A percentile compares a stretch with the other conserved stretches of the same genome.
phyloP scores from a whole-genome alignment of 768 basidiomycete genomes.

The Paxillus ammoniavirescens region DNA sequence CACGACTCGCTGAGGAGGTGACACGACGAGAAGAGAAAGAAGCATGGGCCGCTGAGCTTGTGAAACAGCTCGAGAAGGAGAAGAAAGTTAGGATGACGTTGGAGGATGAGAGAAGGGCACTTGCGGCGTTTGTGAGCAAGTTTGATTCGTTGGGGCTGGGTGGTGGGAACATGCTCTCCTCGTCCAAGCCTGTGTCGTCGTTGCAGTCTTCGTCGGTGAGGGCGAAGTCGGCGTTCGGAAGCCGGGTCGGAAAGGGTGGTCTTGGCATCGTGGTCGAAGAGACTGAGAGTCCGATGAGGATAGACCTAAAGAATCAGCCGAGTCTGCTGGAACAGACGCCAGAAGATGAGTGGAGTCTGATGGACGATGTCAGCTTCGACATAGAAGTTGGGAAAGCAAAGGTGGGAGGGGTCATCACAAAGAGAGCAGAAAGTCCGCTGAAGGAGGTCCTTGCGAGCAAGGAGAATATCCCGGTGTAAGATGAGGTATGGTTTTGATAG shows the following conservation, averaged over 20 bases:
- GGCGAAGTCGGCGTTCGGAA: conserved; percentile 51
- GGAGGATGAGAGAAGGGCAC: conserved; percentile 75
- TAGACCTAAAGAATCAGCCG: conserved; percentile 43
- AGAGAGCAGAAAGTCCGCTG: conserved; percentile 31
- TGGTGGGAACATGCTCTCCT: conserved; percentile 31
- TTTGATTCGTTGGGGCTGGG: conserved; percentile 73
- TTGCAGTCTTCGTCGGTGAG: conserved; percentile 28
- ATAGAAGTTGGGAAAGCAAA: conserved; percentile 28
- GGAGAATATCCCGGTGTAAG: conserved; percentile 22
- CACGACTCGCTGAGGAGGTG: conserved; percentile 55
- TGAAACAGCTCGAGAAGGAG: conserved; percentile 76
- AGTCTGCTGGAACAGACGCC: conserved; percentile 61
- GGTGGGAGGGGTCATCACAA: conserved; percentile 20
- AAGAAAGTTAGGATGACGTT: conserved; percentile 65
- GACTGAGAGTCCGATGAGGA: conserved; percentile 51
- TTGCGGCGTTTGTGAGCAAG: conserved; percentile 78
- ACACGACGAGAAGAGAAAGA: conserved; percentile 66
- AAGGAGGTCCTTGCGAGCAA: conserved; percentile 30
- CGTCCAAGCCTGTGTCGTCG: conserved; percentile 13
- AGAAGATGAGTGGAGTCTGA: conserved; percentile 49
- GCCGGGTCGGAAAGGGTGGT: conserved; percentile 23
- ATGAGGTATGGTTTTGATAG: not conserved
- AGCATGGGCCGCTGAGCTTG: conserved; percentile 71
- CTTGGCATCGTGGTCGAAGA: conserved; percentile 31
- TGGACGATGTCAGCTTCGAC: conserved; percentile 57